Evolutionary conservation across 106 monocot species (phyloP), one percentile per base, ranked within the genome.

Genomic region (Triglochin maritima): DNA sequence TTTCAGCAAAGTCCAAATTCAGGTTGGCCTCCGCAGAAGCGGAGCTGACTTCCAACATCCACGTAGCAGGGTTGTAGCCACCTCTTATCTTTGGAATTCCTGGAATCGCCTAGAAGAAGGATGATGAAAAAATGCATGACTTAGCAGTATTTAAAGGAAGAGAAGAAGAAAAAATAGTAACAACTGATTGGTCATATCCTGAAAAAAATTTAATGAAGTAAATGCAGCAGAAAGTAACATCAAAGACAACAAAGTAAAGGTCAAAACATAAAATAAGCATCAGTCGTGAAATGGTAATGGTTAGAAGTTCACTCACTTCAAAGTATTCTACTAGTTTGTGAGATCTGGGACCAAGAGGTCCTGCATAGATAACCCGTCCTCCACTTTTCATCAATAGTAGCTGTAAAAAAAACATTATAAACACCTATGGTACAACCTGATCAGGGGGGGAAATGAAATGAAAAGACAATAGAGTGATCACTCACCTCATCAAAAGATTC

Each of bases 401-500:
- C 95, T 96, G 73, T 4, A 76, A 46, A 68, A 17, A 60, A 67
- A 67, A 17, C 17, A 43, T 3, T 42, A 42, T 44, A 12, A 13
- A 17, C 41, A 17, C 10, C 17, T 41, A 16, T 14, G 52, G 42
- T 46, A 44, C 43, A 12, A 4, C 9, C 3, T 8, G n/a, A 56
- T 5, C 50, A 50, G 42, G 15, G 50, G 2, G 0, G 4, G 14
- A 59, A 14, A 42, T 63, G 10, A 64, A 9, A 47, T 49, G 60
- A 44, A 17, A 66, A n/a, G 14, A 76, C 3, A 65, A 8, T 12
- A 62, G 7, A 68, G 9, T 50, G 47, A 66, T 17, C 6, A 47
- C 12, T 42, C 17, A 96, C 95, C 87, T 96, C 95, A 78, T 96
- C 95, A 72, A 96, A 96, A 68, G 95, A 62, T 79, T 96, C 95